Percentiles rank a stretch among this genome's conserved stretches.
Conservation (phyloP, 176 grass and related monocot species). For the bread wheat (Triticum aestivum) region IWGSC_CS_RefSeq_v2.1 NC_057796.1:367782413-367782912, state of each 20-base stretch:
- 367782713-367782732: neutral
- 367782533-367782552: constrained; percentile 93
- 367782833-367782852: neutral
- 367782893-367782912: neutral
- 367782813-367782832: constrained; percentile 11
- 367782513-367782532: constrained; percentile 99
- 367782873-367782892: neutral
- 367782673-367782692: neutral
- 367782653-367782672: constrained; percentile 6
- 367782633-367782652: constrained; percentile 86
- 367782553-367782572: constrained; percentile 94
- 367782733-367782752: constrained; percentile 7
- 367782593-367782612: constrained; percentile 67
- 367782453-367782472: constrained; percentile 19
- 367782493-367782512: constrained; percentile 25
- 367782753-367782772: constrained; percentile 1
- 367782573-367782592: constrained; percentile 75
- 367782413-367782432: constrained; percentile 82
- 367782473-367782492: neutral
- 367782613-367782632: constrained; percentile 92
- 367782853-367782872: neutral
- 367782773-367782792: neutral
- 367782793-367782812: constrained; percentile 11
- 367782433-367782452: constrained; percentile 25
- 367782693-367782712: neutral